Evolutionary conservation across 192 early-diverging fungal species (phyloP).

Genomic region (Coemansia sp.): DNA sequence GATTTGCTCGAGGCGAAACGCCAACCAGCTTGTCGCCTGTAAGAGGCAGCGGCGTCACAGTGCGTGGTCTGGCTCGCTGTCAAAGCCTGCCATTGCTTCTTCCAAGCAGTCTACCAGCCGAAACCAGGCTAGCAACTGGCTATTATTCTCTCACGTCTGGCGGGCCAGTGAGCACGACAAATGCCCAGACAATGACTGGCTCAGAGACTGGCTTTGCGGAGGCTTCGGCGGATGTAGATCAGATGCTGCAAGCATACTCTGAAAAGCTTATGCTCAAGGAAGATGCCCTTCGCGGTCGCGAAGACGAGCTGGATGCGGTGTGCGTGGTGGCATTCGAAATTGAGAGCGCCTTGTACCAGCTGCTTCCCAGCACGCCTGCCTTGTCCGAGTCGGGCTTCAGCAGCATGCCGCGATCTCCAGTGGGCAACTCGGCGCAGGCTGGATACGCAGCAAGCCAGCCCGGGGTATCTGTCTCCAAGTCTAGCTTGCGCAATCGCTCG

Average conservation of each 20-base stretch:
- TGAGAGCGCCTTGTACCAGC: conserved; percentile 8
- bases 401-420: conserved; percentile 1
- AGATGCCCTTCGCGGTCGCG: conserved; percentile 42
- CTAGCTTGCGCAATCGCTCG: conserved; percentile 34
- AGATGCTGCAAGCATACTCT: conserved; percentile 42
- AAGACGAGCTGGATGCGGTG: conserved; percentile 43
- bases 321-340: conserved; percentile 8
- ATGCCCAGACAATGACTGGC: conserved; percentile 35
- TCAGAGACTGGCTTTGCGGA: not conserved
- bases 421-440: conserved; percentile 3
- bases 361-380: conserved; percentile 7
- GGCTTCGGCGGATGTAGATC: conserved; percentile 5
- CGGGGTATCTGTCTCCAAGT: conserved; percentile 2
- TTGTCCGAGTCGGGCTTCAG: not conserved
- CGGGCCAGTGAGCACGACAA: not conserved
- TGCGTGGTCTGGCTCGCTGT: conserved; percentile 4
- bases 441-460: not conserved
- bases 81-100: conserved; percentile 12
- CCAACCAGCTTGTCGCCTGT: not conserved
- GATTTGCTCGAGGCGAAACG: not conserved
- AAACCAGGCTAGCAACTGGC: not conserved
- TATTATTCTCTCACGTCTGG: not conserved
- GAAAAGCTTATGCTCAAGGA: conserved; percentile 47
- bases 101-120: not conserved
- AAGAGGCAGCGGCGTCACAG: too few species aligned